phyloP scores from a whole-genome alignment of 2,329 filamentous ascomycete genomes.

The Cadophora sp. region DNA sequence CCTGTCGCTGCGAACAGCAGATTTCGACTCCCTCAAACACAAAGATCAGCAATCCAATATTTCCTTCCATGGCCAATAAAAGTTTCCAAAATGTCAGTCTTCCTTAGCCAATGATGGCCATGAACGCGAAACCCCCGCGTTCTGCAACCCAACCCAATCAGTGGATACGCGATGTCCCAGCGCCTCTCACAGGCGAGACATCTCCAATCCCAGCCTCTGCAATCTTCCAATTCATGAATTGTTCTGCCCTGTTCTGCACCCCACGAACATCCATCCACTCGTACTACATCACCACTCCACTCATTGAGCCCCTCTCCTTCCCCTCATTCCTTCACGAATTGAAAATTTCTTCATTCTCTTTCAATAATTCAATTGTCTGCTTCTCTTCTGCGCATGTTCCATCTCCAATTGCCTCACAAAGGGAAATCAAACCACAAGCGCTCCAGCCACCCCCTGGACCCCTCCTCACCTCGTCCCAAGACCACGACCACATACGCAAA shows the following conservation, averaged over 20 bases:
- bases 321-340: not conserved
- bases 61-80: not conserved
- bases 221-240: not conserved
- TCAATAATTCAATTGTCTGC: constrained; percentile 1
- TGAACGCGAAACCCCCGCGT: constrained; percentile 30
- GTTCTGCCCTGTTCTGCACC: not conserved
- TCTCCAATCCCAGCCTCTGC: not conserved
- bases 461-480: not conserved
- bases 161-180: not conserved
- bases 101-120: not conserved
- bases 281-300: constrained; percentile 1
- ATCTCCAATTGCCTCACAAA: not conserved
- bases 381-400: not conserved
- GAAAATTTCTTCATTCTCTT: constrained; percentile 10
- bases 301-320: not conserved
- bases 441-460: constrained; percentile 19
- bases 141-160: constrained; percentile 6
- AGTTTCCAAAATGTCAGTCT: not conserved
- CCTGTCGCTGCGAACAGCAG: no score
- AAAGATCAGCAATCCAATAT: no score
- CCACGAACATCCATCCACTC: not conserved
- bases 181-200: not conserved
- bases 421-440: not conserved
- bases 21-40: no score
- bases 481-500: constrained; percentile 8